Conservation (phyloP, 1,139 yeast genomes). For the Tardiomyces digboiensis region DNA sequence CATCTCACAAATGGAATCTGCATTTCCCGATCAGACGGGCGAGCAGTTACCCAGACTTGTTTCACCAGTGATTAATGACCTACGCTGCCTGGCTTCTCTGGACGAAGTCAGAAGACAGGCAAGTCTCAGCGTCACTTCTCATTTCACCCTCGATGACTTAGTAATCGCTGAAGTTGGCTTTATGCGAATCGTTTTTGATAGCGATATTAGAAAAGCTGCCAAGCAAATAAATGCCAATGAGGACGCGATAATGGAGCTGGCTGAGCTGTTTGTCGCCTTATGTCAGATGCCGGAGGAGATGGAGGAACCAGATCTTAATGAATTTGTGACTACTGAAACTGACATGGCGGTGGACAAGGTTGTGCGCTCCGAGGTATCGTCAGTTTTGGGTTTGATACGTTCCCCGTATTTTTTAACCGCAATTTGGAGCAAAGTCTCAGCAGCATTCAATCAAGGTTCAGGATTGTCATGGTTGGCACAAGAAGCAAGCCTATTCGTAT, state of each 20-base stretch:
- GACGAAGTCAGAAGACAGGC: slow-evolving; percentile 3
- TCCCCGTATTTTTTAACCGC: slow-evolving; percentile 6
- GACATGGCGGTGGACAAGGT: slow-evolving; percentile 41
- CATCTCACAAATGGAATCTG: slow-evolving; percentile 21
- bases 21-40: slow-evolving; percentile 17
- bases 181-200: slow-evolving; percentile 6
- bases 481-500: slow-evolving; percentile 16
- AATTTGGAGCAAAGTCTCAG: slow-evolving; percentile 1
- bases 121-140: slow-evolving; percentile 4
- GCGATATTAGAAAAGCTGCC: slow-evolving; percentile 2
- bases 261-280: slow-evolving; percentile 10
- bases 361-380: slow-evolving; percentile 16
- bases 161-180: slow-evolving; percentile 7
- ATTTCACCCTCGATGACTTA: slow-evolving; percentile 6
- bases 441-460: neutral
- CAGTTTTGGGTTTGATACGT: slow-evolving; percentile 10
- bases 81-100: slow-evolving; percentile 4
- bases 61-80: slow-evolving; percentile 6
- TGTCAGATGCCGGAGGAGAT: slow-evolving; percentile 23
- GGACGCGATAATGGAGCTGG: slow-evolving; percentile 6
- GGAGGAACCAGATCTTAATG: slow-evolving; percentile 45
- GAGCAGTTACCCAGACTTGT: slow-evolving; percentile 12
- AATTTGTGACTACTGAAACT: slow-evolving; percentile 61
- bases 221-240: slow-evolving; percentile 3
- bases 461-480: slow-evolving; percentile 6